These are phyloP conservation scores for Andrographis paniculata DNA, from an alignment of 305 asterid genomes.

Conservation along the genomic window DNA sequence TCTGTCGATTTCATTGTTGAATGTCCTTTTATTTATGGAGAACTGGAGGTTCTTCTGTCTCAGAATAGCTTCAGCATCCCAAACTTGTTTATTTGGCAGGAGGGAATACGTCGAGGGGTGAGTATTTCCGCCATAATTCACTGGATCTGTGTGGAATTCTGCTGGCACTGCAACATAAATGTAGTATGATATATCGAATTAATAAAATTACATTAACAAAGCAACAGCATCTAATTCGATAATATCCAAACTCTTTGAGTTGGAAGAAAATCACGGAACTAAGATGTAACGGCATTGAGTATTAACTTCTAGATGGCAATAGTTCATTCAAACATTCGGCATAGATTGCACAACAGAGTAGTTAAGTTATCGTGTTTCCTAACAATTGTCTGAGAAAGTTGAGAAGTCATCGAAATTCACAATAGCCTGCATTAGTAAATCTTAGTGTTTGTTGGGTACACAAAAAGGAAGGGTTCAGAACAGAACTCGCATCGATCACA, in stretches of 20 bases:
- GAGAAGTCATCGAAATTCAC: too few species aligned
- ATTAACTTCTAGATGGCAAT: too few species aligned
- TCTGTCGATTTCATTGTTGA: slow-evolving; percentile 41
- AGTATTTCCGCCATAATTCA: slow-evolving; percentile 52
- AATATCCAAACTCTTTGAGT: background rate
- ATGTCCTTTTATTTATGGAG: slow-evolving; percentile 37
- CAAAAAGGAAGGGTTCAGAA: too few species aligned
- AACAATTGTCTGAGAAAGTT: too few species aligned
- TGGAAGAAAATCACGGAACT: too few species aligned
- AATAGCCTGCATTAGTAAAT: too few species aligned
- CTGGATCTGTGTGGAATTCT: slow-evolving; percentile 41
- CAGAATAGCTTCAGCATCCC: slow-evolving; percentile 39
- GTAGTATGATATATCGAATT: slow-evolving; percentile 9
- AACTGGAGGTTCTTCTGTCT: slow-evolving; percentile 47
- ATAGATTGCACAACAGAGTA: too few species aligned
- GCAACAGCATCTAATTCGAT: background rate
- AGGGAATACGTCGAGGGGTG: slow-evolving; percentile 27
- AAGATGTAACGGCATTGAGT: too few species aligned
- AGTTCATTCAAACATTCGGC: too few species aligned
- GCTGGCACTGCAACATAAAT: slow-evolving; percentile 40
- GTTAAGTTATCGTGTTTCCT: too few species aligned
- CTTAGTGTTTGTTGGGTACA: too few species aligned
- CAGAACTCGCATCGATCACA: too few species aligned
- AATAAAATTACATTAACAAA: background rate
- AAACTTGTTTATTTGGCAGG: slow-evolving; percentile 33